A percentile compares a stretch with the other conserved stretches of the same genome.
Evolutionary conservation across 495 filamentous ascomycete genomes (phyloP).

Genomic region (Chaetomium fimeti): DNA sequence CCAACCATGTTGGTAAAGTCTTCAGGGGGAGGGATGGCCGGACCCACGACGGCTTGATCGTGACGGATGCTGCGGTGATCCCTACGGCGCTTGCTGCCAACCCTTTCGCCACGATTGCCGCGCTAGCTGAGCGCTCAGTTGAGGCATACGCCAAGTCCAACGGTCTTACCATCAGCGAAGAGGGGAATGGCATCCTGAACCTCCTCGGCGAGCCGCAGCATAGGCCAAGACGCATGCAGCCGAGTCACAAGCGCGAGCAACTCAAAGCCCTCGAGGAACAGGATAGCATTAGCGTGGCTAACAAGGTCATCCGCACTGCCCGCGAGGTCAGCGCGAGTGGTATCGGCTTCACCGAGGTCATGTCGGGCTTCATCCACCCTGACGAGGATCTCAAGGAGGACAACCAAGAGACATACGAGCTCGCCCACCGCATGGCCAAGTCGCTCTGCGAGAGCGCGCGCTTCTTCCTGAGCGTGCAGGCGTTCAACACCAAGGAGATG

Average conservation of each 20-base stretch:
- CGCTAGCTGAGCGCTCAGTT: conserved; percentile 63
- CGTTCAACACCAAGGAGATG: conserved; percentile 48
- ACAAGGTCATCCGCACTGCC: conserved; percentile 44
- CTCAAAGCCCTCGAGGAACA: conserved; percentile 31
- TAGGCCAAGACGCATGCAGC: conserved; percentile 18
- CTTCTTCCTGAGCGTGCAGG: conserved; percentile 60
- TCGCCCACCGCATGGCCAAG: conserved; percentile 53
- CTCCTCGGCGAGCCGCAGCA: conserved; percentile 46
- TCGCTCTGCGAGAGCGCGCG: conserved; percentile 55
- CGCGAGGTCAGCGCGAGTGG: conserved; percentile 47
- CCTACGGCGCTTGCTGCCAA: conserved; percentile 66
- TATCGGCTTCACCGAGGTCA: conserved; percentile 61
- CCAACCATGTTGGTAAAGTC: conserved; percentile 61
- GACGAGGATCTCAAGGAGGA: conserved; percentile 49
- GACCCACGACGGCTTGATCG: conserved; percentile 57
- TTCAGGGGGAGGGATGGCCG: conserved; percentile 54
- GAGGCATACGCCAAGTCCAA: conserved; percentile 46
- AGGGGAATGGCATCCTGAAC: conserved; percentile 52
- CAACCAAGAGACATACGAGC: conserved; percentile 51
- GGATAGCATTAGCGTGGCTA: conserved; percentile 39
- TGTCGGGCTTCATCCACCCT: conserved; percentile 60
- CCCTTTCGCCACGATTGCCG: conserved; percentile 68
- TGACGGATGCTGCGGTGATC: conserved; percentile 63
- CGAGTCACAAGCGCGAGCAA: conserved; percentile 20
- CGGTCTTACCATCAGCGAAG: conserved; percentile 49